Percentiles rank a stretch among this genome's conserved stretches.
Evolutionary conservation across 306 rosid genomes (phyloP).

Genomic region (Notholithocarpus densiflorus): DNA sequence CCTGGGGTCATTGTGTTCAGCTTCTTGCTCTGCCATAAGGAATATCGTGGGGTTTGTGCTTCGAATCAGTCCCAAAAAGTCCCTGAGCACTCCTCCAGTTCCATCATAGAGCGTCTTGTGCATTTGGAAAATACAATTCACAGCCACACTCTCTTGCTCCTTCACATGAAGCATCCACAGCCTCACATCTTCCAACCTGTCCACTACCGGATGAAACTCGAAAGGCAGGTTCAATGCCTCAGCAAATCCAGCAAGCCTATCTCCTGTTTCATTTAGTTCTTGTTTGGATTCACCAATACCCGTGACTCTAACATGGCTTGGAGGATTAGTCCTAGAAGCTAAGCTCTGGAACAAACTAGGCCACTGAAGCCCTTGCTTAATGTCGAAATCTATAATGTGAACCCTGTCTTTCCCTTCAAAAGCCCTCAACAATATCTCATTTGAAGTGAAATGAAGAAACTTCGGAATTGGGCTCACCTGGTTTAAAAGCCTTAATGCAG

Average conservation of each 20-base stretch:
- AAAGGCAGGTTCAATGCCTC: conserved; percentile 80
- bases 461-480: conserved; percentile 81
- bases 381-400: conserved; percentile 92
- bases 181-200: conserved; percentile 93
- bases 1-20: conserved; percentile 63
- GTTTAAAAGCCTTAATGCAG: conserved; percentile 71
- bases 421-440: conserved; percentile 81
- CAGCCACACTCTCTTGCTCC: conserved; percentile 83
- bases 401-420: conserved; percentile 97
- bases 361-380: conserved; percentile 96
- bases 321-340: conserved; percentile 77
- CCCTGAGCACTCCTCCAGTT: conserved; percentile 67
- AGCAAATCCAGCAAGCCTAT: conserved; percentile 79
- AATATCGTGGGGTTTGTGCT: conserved; percentile 74
- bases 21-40: conserved; percentile 80
- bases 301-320: conserved; percentile 83
- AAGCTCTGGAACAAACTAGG: conserved; percentile 91
- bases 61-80: conserved; percentile 72
- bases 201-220: conserved; percentile 92
- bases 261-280: conserved; percentile 90
- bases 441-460: conserved; percentile 87
- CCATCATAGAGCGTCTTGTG: conserved; percentile 76
- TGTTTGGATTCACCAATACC: conserved; percentile 93
- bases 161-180: conserved; percentile 99
- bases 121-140: conserved; percentile 77